Percentiles rank a stretch among this genome's conserved stretches.
phyloP scores from a whole-genome alignment of 169 alveolate genomes.

The Hepatocystis sp. region DNA sequence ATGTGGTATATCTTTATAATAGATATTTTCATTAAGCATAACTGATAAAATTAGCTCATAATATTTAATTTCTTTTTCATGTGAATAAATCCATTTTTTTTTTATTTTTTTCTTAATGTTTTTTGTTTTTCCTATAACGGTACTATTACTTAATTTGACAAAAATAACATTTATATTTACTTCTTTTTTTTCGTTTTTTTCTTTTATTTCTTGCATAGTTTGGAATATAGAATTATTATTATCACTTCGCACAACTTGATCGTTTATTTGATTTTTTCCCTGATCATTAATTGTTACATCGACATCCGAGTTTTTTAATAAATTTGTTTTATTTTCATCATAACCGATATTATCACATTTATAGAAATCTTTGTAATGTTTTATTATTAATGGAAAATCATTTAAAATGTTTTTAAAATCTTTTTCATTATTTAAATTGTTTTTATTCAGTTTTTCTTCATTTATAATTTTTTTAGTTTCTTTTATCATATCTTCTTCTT shows the following conservation, averaged over 20 bases:
- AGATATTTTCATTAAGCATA: slow-evolving; percentile 77
- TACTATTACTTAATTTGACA: slow-evolving; percentile 82
- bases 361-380: slow-evolving; percentile 40
- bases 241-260: not conserved
- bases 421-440: slow-evolving; percentile 22
- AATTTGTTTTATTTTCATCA: not conserved
- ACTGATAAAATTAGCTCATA: slow-evolving; percentile 83
- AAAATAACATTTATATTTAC: slow-evolving; percentile 80
- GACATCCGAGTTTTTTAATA: not conserved
- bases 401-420: slow-evolving; percentile 55
- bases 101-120: slow-evolving; percentile 78
- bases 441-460: slow-evolving; percentile 32
- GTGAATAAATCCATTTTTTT: slow-evolving; percentile 79
- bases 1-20: slow-evolving; percentile 84
- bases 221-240: not conserved
- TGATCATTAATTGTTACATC: not conserved
- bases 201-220: not conserved
- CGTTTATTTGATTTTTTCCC: not conserved
- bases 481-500: slow-evolving; percentile 55
- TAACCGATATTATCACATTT: slow-evolving; percentile 11
- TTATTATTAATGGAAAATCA: slow-evolving; percentile 32
- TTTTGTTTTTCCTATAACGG: slow-evolving; percentile 81
- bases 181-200: slow-evolving; percentile 11
- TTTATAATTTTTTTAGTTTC: slow-evolving; percentile 46
- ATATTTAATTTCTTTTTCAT: slow-evolving; percentile 85